Evolutionary conservation across 768 basidiomycete species (phyloP).

Genomic region (Tricholoma flavovirens): DNA sequence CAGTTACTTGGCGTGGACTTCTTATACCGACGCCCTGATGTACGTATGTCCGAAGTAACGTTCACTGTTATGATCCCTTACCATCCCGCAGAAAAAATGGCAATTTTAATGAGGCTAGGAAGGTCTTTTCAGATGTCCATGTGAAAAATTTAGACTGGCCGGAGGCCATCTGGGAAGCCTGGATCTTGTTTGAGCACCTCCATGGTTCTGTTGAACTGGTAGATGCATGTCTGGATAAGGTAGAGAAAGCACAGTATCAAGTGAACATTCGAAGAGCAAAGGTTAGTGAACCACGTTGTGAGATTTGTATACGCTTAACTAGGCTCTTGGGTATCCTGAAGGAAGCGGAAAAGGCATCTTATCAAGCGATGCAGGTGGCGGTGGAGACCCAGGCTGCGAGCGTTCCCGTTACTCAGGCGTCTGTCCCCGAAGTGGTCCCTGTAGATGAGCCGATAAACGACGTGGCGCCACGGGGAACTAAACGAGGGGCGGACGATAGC

Average conservation of each 20-base stretch:
- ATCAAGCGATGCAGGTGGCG: constrained; percentile 43
- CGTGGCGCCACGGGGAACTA: constrained; percentile 31
- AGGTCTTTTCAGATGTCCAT: constrained; percentile 59
- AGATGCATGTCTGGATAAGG: constrained; percentile 54
- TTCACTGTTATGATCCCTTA: constrained; percentile 3
- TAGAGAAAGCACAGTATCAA: constrained; percentile 59
- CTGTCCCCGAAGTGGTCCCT: constrained; percentile 15
- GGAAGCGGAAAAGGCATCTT: constrained; percentile 58
- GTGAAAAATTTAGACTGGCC: constrained; percentile 88
- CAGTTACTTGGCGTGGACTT: constrained; percentile 71
- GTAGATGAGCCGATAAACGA: constrained; percentile 37
- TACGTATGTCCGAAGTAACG: constrained; percentile 28
- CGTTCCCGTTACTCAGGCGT: constrained; percentile 25
- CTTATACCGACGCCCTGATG: constrained; percentile 72
- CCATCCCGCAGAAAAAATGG: constrained; percentile 40
- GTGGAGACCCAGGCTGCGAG: constrained; percentile 34
- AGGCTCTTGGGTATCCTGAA: constrained; percentile 18
- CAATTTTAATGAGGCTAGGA: constrained; percentile 55
- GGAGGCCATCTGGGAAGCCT: constrained; percentile 89
- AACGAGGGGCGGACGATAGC: constrained; percentile 55
- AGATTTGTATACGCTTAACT: background rate
- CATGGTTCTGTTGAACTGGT: constrained; percentile 69
- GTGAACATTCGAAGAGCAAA: constrained; percentile 59
- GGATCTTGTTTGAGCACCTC: constrained; percentile 81
- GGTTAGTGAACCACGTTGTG: constrained; percentile 31